Evolutionary conservation across 2,329 filamentous ascomycete species (phyloP).

Genomic region (Knufia fluminis): DNA sequence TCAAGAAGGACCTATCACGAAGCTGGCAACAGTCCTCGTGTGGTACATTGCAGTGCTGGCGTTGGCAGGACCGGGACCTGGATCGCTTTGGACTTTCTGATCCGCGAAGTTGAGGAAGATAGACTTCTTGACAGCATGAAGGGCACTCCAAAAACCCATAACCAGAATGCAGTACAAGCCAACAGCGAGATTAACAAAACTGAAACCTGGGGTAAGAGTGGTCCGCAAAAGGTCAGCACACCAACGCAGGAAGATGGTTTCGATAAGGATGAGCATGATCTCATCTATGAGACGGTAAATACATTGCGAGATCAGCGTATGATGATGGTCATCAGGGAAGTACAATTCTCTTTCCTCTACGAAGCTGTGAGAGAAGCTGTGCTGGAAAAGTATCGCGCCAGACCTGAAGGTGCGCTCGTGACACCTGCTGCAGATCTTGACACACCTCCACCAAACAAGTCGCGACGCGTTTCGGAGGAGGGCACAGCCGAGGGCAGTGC

Average conservation of each 20-base stretch:
- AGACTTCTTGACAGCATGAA: constrained; percentile 41
- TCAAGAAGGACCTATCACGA: constrained; percentile 41
- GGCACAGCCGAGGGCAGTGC: neutral
- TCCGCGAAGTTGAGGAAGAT: constrained; percentile 70
- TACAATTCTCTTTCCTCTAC: constrained; percentile 82
- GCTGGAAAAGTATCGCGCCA: constrained; percentile 50
- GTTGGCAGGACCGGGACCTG: constrained; percentile 93
- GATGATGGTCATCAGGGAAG: constrained; percentile 88
- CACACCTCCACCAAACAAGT: neutral
- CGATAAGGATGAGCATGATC: constrained; percentile 49
- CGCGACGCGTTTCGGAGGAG: neutral
- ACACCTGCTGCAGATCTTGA: neutral
- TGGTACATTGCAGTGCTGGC: constrained; percentile 82
- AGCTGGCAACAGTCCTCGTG: constrained; percentile 56
- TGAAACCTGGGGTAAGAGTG: constrained; percentile 19
- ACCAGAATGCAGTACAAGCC: neutral
- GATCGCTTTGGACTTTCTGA: constrained; percentile 86
- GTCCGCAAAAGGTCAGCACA: constrained; percentile 26
- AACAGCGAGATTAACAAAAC: neutral
- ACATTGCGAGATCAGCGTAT: constrained; percentile 74
- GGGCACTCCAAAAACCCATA: neutral
- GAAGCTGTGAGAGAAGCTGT: constrained; percentile 69
- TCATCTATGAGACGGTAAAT: constrained; percentile 71
- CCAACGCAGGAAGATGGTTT: constrained; percentile 13
- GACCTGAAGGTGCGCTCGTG: constrained; percentile 15